Base-by-base conservation (phyloP, 768 basidiomycete genomes). In the Heimioporus sp. region DNA sequence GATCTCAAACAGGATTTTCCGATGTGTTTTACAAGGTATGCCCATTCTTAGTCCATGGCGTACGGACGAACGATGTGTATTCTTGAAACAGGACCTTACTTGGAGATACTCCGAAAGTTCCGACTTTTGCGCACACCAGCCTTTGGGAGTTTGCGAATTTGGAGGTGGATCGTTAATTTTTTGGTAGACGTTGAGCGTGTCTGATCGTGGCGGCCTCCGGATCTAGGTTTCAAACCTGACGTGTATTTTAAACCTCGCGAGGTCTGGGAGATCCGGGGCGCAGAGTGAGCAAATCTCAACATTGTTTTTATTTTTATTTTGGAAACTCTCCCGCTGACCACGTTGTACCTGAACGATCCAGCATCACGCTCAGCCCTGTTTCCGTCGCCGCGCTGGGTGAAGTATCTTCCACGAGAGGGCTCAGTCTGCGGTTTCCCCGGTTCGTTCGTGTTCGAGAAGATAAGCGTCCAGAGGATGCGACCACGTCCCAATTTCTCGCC, bases 221-320 rank as follows among this genome's bases (percentile, higher is more conserved):
- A 42, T 56, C 36, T 41, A 87, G 86, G 82, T 3, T 80, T 83
- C 53, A 76, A 59, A 48, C 86, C 87, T 4, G 76, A 83, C 49
- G 78, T 87, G 35, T 90, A 83, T 65, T 87, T 90, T 63, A 78
- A 76, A 56, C 87, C 88, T 17, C 72, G 72, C 51, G 83, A 89
- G 64, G 90, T 93, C 15, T 97, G 94, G 94, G 93, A 97, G 72
- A 88, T 96, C 51, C 80, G 82, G 24, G 85, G 86, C 36, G 86
- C 87, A 53, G 84, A 88, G 86, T 82, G 56, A 65, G 76, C 65
- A 46, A 28, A 44, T 53, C 35, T 10, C 38, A 52, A 4, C 24
- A 2, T 24, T 32, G n/a, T 44, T 19, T 39, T 35, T 13, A 9
- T 35, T 12, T 38, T 49, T 44, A 12, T 12, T 38, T 49, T 44